Conservation (phyloP, 345 rosid species). For the Syzygium grande region DNA sequence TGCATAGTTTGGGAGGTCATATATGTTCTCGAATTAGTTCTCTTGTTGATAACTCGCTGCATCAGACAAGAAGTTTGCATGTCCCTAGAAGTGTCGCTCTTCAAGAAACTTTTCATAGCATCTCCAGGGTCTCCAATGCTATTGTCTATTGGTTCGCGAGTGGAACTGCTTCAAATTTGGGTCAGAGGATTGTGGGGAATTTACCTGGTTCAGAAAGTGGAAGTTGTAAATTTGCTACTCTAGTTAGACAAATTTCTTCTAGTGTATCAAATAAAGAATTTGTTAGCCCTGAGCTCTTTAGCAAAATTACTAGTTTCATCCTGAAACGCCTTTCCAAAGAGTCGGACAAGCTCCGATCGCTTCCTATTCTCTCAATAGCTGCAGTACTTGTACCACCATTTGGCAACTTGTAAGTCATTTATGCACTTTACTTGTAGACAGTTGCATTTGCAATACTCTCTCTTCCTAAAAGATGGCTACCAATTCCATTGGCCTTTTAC, state of each 20-base stretch:
- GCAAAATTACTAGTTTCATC: slow-evolving; percentile 33
- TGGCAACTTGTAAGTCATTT: slow-evolving; percentile 45
- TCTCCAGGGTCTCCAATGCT: slow-evolving; percentile 58
- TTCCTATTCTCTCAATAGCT: slow-evolving; percentile 60
- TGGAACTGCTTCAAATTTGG: slow-evolving; percentile 34
- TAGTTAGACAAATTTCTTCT: slow-evolving; percentile 25
- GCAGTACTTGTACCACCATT: slow-evolving; percentile 53
- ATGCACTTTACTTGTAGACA: background rate
- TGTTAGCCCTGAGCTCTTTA: slow-evolving; percentile 21
- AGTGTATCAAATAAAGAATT: slow-evolving; percentile 14
- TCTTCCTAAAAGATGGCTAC: background rate
- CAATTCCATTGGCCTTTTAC: background rate
- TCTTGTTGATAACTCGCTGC: slow-evolving; percentile 16
- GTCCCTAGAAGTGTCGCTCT: slow-evolving; percentile 37
- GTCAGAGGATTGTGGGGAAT: slow-evolving; percentile 24
- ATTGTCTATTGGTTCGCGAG: slow-evolving; percentile 45
- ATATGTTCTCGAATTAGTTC: slow-evolving; percentile 25
- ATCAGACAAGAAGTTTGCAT: slow-evolving; percentile 22
- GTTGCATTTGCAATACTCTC: background rate
- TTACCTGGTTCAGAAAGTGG: slow-evolving; percentile 19
- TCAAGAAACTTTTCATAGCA: slow-evolving; percentile 49
- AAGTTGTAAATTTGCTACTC: slow-evolving; percentile 17
- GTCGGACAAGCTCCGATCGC: slow-evolving; percentile 47
- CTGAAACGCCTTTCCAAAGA: slow-evolving; percentile 43
- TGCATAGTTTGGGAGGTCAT: slow-evolving; percentile 28